Conservation (phyloP, 2,329 filamentous ascomycete species). For the Phyllosticta paracitricarpa region DNA sequence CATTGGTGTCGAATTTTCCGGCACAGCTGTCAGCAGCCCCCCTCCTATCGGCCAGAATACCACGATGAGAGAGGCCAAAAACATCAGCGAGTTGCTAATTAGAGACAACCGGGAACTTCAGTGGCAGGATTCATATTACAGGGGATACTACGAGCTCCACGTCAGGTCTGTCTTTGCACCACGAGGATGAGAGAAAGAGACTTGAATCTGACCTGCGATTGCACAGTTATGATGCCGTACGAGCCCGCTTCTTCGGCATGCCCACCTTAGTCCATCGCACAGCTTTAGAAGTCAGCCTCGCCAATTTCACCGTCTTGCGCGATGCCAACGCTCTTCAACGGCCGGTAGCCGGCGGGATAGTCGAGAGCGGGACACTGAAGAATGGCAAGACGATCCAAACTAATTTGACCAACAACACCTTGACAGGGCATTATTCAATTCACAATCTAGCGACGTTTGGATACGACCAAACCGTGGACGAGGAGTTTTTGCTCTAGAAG, state of each 20-base stretch:
- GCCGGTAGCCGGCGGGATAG: slow-evolving; percentile 39
- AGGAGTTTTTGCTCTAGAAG: neutral
- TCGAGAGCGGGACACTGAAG: slow-evolving; percentile 49
- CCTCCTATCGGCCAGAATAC: slow-evolving; percentile 52
- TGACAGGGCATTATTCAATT: slow-evolving; percentile 21
- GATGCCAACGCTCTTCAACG: slow-evolving; percentile 51
- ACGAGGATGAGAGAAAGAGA: slow-evolving; percentile 13
- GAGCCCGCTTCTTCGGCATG: slow-evolving; percentile 56
- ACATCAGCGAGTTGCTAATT: slow-evolving; percentile 22
- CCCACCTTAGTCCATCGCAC: slow-evolving; percentile 52
- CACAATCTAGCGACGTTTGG: slow-evolving; percentile 4
- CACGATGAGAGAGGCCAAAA: slow-evolving; percentile 42
- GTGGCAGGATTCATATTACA: slow-evolving; percentile 65
- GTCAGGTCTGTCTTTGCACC: neutral
- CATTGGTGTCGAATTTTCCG: slow-evolving; percentile 46
- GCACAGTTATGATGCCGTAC: slow-evolving; percentile 28
- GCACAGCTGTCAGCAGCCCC: slow-evolving; percentile 54
- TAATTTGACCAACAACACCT: slow-evolving; percentile 25
- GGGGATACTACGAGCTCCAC: slow-evolving; percentile 60
- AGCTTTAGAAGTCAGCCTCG: slow-evolving; percentile 54
- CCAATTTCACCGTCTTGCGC: slow-evolving; percentile 57
- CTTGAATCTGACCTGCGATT: neutral
- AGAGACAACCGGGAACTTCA: slow-evolving; percentile 53
- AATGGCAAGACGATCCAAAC: slow-evolving; percentile 28
- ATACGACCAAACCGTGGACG: slow-evolving; percentile 2